Percentiles rank a stretch among this genome's conserved stretches.
These are phyloP conservation scores for Leishmania amazonensis DNA, from an alignment of 208 protist species.

Conservation along the genomic window DNA sequence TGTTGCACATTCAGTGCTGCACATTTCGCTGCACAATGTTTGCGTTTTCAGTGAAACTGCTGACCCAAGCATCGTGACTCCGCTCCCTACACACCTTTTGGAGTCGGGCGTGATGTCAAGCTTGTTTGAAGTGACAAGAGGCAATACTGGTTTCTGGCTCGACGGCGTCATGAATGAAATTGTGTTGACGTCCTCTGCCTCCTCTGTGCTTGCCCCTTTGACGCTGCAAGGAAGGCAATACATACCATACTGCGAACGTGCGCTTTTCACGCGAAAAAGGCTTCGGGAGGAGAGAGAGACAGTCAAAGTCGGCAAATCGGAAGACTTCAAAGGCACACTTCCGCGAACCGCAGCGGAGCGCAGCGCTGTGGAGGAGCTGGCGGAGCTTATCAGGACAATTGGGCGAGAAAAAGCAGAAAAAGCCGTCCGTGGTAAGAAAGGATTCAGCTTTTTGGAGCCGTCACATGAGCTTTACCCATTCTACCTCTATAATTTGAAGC, in stretches of 20 bases:
- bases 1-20: conserved; percentile 61
- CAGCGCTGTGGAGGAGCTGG: conserved; percentile 71
- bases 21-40: conserved; percentile 82
- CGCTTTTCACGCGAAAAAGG: conserved; percentile 47
- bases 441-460: conserved; percentile 81
- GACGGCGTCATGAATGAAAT: conserved; percentile 61
- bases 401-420: conserved; percentile 75
- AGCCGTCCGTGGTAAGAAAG: conserved; percentile 64
- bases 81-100: conserved; percentile 60
- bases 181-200: conserved; percentile 40
- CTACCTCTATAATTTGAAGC: conserved; percentile 62
- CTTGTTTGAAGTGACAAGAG: conserved; percentile 38
- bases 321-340: conserved; percentile 41
- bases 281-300: conserved; percentile 25
- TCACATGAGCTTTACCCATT: conserved; percentile 71
- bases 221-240: conserved; percentile 42
- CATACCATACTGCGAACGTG: conserved; percentile 53
- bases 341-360: conserved; percentile 55
- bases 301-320: conserved; percentile 20
- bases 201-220: conserved; percentile 53
- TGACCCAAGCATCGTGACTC: conserved; percentile 34
- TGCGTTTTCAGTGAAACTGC: conserved; percentile 69
- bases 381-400: conserved; percentile 53
- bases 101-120: conserved; percentile 59
- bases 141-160: conserved; percentile 66